Evolutionary conservation across 1,284 basidiomycete species (phyloP), one percentile per base, ranked within the genome.

Genomic region (Cutaneotrichosporon mucoides): DNA sequence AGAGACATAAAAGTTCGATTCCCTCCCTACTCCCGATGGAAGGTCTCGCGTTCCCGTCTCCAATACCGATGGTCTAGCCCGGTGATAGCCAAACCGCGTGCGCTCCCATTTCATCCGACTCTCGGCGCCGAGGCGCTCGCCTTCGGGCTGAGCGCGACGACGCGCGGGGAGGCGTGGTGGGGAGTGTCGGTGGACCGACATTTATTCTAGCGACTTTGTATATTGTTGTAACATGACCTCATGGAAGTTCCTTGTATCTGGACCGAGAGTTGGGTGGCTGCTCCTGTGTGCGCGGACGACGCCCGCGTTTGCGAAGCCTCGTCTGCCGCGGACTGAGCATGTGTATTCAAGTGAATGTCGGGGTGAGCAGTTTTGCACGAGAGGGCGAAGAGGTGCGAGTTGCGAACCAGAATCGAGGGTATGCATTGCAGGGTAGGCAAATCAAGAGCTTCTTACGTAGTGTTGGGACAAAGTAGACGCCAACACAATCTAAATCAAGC

Each of bases 1-100:
- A 71, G 70, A 72, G 71, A 76, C 75, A 76, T 59, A 69, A 73
- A 76, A 76, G 75, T 76, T 76, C 75, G 75, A 76, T 68, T 70
- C 70, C 68, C 68, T 67, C 56, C 61, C 58, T 71, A 72, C 69
- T 72, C 71, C 60, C 75, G 68, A 72, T 76, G 68, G 69, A 67
- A 66, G 67, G 69, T 69, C 62, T 76, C 75, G 75, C 75, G 75
- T 76, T 76, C 75, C 75, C 75, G 75, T 76, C 72, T 71, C 70
- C 73, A 66, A 76, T 62, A 76, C 55, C 55, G 59, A 75, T 38
- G 50, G 64, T 66, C 61, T 53, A 57, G 63, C 63, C 70, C 62
- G 63, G 61, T 70, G 70, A 73, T 73, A 72, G 63, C 63, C 71
- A 73, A 73, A 70, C 63, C 63, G 65, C 44, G 47, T 40, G 42